Evolutionary conservation across 495 filamentous ascomycete species (phyloP).

Genomic region (Sporormia fimetaria): DNA sequence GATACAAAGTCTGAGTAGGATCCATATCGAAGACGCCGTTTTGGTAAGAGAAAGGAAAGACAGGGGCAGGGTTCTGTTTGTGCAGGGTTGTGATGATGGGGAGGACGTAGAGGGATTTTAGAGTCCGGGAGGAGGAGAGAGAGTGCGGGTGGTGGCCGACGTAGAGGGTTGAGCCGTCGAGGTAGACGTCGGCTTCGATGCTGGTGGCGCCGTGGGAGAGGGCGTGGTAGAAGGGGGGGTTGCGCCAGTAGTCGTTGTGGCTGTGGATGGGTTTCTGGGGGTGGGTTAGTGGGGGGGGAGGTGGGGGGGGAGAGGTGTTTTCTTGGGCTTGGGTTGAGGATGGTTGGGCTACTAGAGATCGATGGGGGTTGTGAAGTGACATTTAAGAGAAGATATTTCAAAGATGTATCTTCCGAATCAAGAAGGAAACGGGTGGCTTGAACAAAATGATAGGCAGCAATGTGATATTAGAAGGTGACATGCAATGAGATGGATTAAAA

Average conservation of each 20-base stretch:
- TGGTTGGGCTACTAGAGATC: no score
- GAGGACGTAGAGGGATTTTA: slow-evolving; percentile 34
- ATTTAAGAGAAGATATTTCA: no score
- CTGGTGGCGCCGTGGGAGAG: slow-evolving; percentile 30
- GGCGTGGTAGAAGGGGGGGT: slow-evolving; percentile 31
- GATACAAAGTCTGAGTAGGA: slow-evolving; percentile 32
- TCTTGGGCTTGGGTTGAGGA: neutral
- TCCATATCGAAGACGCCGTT: slow-evolving; percentile 34
- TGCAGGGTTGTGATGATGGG: slow-evolving; percentile 32
- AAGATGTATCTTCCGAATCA: neutral
- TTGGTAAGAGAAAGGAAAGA: slow-evolving; percentile 25
- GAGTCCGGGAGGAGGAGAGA: slow-evolving; percentile 30
- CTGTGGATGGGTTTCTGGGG: slow-evolving; percentile 31
- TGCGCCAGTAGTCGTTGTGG: slow-evolving; percentile 37
- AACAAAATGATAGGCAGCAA: no score
- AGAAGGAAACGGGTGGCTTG: no score
- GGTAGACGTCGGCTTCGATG: slow-evolving; percentile 35
- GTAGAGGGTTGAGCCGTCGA: slow-evolving; percentile 32
- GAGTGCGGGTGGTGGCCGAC: slow-evolving; percentile 33
- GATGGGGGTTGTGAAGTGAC: no score
- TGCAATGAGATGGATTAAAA: neutral
- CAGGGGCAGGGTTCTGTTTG: slow-evolving; percentile 28
- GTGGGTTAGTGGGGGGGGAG: neutral
- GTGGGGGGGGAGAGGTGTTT: no score
- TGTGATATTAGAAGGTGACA: no score